Evolutionary conservation across 1,284 basidiomycete genomes (phyloP).

Genomic region (Hymenochaete sp.): DNA sequence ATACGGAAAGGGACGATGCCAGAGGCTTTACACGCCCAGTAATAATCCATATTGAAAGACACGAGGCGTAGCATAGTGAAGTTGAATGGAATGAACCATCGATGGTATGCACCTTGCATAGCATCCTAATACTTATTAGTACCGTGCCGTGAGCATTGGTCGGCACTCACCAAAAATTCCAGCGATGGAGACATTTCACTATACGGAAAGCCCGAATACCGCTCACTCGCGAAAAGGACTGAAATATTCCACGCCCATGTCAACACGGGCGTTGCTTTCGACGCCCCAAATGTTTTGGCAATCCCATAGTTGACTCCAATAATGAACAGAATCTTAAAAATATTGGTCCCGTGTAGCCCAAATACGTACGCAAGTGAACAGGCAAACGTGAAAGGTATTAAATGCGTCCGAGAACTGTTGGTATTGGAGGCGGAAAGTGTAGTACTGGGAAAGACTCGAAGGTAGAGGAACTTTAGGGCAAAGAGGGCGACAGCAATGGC

Average conservation of each 20-base stretch:
- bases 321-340: slow-evolving; percentile 72
- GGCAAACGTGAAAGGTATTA: slow-evolving; percentile 47
- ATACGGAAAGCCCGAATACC: slow-evolving; percentile 71
- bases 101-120: slow-evolving; percentile 63
- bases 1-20: neutral
- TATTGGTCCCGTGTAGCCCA: slow-evolving; percentile 81
- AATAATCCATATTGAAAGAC: slow-evolving; percentile 88
- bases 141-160: neutral
- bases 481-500: slow-evolving; percentile 40
- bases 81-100: slow-evolving; percentile 95
- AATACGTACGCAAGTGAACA: slow-evolving; percentile 67
- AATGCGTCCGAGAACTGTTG: slow-evolving; percentile 22
- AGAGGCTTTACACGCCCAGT: slow-evolving; percentile 62
- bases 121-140: slow-evolving; percentile 47
- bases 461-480: slow-evolving; percentile 31
- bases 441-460: slow-evolving; percentile 23
- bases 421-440: slow-evolving; percentile 20
- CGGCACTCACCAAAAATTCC: slow-evolving; percentile 39
- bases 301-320: slow-evolving; percentile 66
- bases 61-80: slow-evolving; percentile 94
- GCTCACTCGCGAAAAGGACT: slow-evolving; percentile 75
- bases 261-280: slow-evolving; percentile 38
- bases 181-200: slow-evolving; percentile 48
- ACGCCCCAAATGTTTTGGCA: slow-evolving; percentile 38
- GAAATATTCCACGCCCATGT: slow-evolving; percentile 74